Conservation (phyloP, 345 rosid species). For the Citropsis articulata region DNA sequence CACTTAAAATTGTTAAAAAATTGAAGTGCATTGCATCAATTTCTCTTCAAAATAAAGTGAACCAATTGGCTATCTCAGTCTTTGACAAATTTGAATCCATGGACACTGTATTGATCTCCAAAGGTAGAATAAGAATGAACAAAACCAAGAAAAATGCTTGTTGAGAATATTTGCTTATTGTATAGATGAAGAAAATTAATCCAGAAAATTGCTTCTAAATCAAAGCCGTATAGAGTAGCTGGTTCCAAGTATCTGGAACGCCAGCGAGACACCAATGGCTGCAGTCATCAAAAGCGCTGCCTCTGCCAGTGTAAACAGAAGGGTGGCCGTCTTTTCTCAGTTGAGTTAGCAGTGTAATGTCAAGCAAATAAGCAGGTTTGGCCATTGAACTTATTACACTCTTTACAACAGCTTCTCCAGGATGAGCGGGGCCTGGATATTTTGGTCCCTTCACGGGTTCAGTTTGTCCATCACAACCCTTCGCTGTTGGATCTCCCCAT, state of each 20-base stretch:
- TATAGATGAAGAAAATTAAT: neutral
- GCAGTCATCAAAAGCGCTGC: slow-evolving; percentile 35
- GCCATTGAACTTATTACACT: slow-evolving; percentile 38
- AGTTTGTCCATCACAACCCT: slow-evolving; percentile 46
- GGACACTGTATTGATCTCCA: neutral
- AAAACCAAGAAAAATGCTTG: neutral
- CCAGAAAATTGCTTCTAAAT: neutral
- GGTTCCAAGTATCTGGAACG: slow-evolving; percentile 74
- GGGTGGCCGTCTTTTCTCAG: slow-evolving; percentile 73
- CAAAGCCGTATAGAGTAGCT: slow-evolving; percentile 41
- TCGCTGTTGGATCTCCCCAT: slow-evolving; percentile 37
- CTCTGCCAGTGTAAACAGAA: slow-evolving; percentile 40
- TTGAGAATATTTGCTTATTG: slow-evolving; percentile 1
- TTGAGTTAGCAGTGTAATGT: slow-evolving; percentile 53
- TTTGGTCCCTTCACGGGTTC: slow-evolving; percentile 44
- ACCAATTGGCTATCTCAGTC: neutral
- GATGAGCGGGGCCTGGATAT: slow-evolving; percentile 28
- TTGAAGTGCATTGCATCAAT: neutral
- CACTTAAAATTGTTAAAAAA: neutral
- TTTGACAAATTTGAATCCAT: neutral
- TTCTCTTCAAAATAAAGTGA: neutral
- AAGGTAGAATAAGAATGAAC: neutral
- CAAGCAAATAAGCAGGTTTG: slow-evolving; percentile 47
- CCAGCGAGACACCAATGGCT: slow-evolving; percentile 89
- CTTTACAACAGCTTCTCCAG: slow-evolving; percentile 40